Conservation (phyloP, 768 basidiomycete species). For the Russula virescens region DNA sequence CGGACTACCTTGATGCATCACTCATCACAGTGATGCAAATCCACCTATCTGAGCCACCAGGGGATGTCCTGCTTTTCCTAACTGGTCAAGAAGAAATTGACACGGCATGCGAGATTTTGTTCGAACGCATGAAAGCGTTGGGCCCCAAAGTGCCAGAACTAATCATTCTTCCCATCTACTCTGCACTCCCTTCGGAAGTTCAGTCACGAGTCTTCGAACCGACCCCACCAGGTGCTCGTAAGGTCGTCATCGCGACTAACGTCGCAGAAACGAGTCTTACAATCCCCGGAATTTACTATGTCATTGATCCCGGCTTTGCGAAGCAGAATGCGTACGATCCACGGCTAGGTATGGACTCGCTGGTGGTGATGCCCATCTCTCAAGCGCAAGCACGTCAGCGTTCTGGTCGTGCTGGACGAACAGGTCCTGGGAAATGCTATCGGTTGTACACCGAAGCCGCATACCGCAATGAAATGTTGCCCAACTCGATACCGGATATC, state of each 20-base stretch:
- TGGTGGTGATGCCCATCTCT: constrained; percentile 98
- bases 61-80: constrained; percentile 93
- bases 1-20: constrained; percentile 95
- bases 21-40: constrained; percentile 99
- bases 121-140: constrained; percentile 97
- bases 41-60: constrained; percentile 95
- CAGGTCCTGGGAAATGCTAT: constrained; percentile 97
- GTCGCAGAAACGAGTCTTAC: constrained; percentile 98
- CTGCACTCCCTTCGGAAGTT: constrained; percentile 95
- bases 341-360: constrained; percentile 94
- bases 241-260: constrained; percentile 99
- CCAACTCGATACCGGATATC: constrained; percentile 96
- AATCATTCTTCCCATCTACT: constrained; percentile 95
- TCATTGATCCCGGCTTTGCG: constrained; percentile 96
- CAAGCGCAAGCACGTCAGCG: constrained; percentile 97
- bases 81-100: constrained; percentile 99
- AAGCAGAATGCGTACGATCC: constrained; percentile 99
- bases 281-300: constrained; percentile 98
- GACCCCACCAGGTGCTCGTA: constrained; percentile 95
- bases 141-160: constrained; percentile 98
- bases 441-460: constrained; percentile 97
- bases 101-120: constrained; percentile 94
- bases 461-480: constrained; percentile 98
- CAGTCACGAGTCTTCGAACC: constrained; percentile 98
- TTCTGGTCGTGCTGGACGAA: constrained; percentile 93